Conservation (phyloP, 495 filamentous ascomycete species). For the Parmelia sp. region DNA sequence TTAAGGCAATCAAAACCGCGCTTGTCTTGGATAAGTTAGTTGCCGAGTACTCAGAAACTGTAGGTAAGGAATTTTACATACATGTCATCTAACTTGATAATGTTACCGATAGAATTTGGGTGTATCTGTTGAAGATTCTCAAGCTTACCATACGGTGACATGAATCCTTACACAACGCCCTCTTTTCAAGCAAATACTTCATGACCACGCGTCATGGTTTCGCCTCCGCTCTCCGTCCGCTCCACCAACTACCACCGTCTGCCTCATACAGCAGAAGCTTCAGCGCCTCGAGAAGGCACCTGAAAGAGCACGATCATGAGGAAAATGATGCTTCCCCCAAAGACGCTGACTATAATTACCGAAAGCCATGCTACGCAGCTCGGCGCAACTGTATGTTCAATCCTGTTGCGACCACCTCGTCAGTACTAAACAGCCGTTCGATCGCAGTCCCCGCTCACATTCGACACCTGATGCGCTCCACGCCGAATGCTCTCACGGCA, state of each 20-base stretch:
- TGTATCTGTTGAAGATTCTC: not conserved
- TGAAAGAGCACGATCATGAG: too few species aligned
- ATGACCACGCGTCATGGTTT: conserved; percentile 11
- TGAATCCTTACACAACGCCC: not conserved
- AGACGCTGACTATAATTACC: not conserved
- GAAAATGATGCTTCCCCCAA: not conserved
- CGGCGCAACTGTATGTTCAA: not conserved
- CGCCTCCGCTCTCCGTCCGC: conserved; percentile 1
- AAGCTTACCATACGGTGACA: not conserved
- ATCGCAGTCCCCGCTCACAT: not conserved
- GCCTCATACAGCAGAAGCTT: not conserved
- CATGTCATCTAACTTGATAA: too few species aligned
- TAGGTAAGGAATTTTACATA: too few species aligned
- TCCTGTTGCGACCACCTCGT: not conserved
- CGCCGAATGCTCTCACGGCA: conserved; percentile 13
- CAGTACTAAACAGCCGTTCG: not conserved
- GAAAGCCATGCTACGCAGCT: not conserved
- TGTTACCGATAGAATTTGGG: not conserved
- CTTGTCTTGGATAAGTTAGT: too few species aligned
- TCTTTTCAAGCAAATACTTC: not conserved
- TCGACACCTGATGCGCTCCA: conserved; percentile 11
- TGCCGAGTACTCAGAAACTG: too few species aligned
- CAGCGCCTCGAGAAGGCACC: not conserved
- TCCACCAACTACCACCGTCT: not conserved
- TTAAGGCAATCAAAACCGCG: too few species aligned